Evolutionary conservation across 208 protist species (phyloP), one percentile per base, ranked within the genome.

Genomic region (Crithidia fasciculata): DNA sequence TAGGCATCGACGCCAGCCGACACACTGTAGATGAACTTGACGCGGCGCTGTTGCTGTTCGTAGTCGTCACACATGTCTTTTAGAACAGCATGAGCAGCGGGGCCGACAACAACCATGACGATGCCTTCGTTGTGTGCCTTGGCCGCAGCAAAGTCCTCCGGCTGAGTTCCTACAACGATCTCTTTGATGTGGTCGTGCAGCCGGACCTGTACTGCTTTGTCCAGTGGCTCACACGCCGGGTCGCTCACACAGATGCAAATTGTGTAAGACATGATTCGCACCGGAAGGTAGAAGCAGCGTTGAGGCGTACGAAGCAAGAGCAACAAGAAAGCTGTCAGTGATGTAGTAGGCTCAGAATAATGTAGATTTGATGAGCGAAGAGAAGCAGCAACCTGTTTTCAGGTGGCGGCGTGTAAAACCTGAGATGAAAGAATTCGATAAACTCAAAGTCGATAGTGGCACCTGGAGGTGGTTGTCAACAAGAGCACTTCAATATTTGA

Each of bases 11-110:
- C 82, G 8, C 92, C 92, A 16, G 90, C 83, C 40, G 81, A 78
- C 7, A 94, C 16, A 49, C 87, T 93, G 83, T 96, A 91, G 47
- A 95, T 87, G 62, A 86, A 89, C 56, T 72, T 77, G 5, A 95
- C 87, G 45, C 90, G 90, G 5, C 90, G 87, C 69, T 69, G n/a
- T 8, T 72, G 36, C 15, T 68, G 57, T n/a, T 53, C 72, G 62
- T 70, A 75, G 84, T 92, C 87, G 55, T 69, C 64, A 40, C 64
- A 69, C 37, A 69, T 37, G 16, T 59, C 18, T 18, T 69, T 69
- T 5, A 69, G 45, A 2, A 69, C 52, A 5, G n/a, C 39, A 40
- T 69, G 49, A 3, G 64, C 39, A 0, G n/a, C 4, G 3, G 1
- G 12, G 4, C 39, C 39, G 8, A 47, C 0, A 12, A 69, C 18